Percentiles rank a stretch among this genome's conserved stretches.
phyloP scores from a whole-genome alignment of 192 early-diverging fungal species.

The Backusella macrospora region DNA sequence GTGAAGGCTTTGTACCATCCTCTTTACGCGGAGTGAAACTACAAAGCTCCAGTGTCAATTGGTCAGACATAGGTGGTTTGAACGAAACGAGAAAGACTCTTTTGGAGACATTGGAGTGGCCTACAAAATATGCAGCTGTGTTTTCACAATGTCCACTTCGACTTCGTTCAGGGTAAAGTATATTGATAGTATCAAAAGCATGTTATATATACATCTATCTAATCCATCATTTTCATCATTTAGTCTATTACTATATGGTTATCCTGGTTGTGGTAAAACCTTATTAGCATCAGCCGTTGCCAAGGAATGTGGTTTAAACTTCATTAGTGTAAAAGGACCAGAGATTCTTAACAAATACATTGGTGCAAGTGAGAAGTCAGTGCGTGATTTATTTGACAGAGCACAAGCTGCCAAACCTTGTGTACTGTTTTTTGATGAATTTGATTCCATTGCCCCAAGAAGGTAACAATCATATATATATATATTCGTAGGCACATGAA shows the following conservation, averaged over 20 bases:
- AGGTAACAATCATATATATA: slow-evolving; percentile 47
- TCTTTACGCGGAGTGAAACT: slow-evolving; percentile 80
- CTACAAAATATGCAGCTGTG: slow-evolving; percentile 88
- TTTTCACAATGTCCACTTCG: slow-evolving; percentile 89
- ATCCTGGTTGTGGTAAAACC: slow-evolving; percentile 99
- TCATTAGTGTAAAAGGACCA: slow-evolving; percentile 96
- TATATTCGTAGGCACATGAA: neutral
- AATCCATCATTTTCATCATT: neutral
- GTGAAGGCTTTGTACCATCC: slow-evolving; percentile 78
- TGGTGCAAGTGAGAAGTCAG: slow-evolving; percentile 94
- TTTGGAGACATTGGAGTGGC: slow-evolving; percentile 94
- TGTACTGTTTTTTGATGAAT: slow-evolving; percentile 98
- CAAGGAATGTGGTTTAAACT: slow-evolving; percentile 95
- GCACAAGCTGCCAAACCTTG: slow-evolving; percentile 94
- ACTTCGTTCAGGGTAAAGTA: slow-evolving; percentile 78
- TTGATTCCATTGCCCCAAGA: slow-evolving; percentile 95
- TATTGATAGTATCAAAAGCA: neutral
- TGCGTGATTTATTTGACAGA: slow-evolving; percentile 92
- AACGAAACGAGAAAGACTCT: slow-evolving; percentile 78
- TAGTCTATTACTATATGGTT: slow-evolving; percentile 91
- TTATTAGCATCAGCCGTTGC: slow-evolving; percentile 93
- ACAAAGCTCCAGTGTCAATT: slow-evolving; percentile 72
- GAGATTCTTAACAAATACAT: slow-evolving; percentile 99
- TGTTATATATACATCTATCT: slow-evolving; percentile 9
- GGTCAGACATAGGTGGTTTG: slow-evolving; percentile 89